Percentiles rank a stretch among this genome's conserved stretches.
These are phyloP conservation scores for Cryphonectria parasitica DNA, from an alignment of 2,329 filamentous ascomycete genomes.

Conservation along the genomic window DNA sequence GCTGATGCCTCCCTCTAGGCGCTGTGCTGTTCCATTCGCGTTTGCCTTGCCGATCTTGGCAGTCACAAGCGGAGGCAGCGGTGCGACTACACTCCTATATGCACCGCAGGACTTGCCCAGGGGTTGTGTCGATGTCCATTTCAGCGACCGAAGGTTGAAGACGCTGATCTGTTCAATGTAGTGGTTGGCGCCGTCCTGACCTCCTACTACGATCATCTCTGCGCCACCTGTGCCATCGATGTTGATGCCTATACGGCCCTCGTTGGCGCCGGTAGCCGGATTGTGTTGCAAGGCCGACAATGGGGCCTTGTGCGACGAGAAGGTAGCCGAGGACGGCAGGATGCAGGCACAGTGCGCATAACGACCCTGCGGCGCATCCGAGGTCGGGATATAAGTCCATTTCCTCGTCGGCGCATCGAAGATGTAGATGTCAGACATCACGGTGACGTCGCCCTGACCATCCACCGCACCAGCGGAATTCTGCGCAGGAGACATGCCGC, in stretches of 20 bases:
- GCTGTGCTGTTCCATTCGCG: constrained; percentile 42
- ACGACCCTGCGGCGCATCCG: constrained; percentile 85
- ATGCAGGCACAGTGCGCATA: constrained; percentile 97
- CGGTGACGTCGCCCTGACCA: constrained; percentile 82
- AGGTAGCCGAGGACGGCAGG: constrained; percentile 82
- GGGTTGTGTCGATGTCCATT: constrained; percentile 89
- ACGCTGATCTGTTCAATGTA: constrained; percentile 99
- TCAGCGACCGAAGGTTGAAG: constrained; percentile 92
- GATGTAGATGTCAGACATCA: constrained; percentile 98
- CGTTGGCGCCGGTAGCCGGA: constrained; percentile 79
- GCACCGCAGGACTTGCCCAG: constrained; percentile 93
- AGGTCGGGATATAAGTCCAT: constrained; percentile 83
- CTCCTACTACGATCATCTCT: constrained; percentile 96
- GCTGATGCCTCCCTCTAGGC: constrained; percentile 52
- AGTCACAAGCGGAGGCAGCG: constrained; percentile 69
- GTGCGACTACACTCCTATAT: constrained; percentile 92
- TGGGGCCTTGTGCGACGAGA: constrained; percentile 82
- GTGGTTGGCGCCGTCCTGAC: constrained; percentile 95
- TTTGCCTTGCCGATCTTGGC: constrained; percentile 68
- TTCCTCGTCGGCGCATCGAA: constrained; percentile 82
- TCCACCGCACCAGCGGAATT: constrained; percentile 51
- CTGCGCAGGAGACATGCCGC: constrained; percentile 88
- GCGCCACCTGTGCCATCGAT: constrained; percentile 91
- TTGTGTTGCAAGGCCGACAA: constrained; percentile 90
- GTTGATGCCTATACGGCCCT: constrained; percentile 83